Base-by-base conservation (phyloP, 2,329 filamentous ascomycete genomes). In the Alternaria metachromatica region DNA sequence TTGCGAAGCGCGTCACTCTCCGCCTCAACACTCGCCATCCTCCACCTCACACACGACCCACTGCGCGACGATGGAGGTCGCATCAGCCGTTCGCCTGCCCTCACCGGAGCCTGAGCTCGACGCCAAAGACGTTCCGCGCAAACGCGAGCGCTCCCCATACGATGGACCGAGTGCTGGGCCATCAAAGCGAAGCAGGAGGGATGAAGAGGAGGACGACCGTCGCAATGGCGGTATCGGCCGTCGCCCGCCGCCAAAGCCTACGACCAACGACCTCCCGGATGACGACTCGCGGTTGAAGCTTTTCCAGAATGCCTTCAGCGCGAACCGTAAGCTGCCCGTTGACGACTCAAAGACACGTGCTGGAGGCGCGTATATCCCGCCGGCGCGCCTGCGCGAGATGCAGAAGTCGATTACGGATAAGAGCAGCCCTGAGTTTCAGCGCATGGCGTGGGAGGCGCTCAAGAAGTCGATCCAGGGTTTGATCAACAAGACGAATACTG, bases 401-500 rank as follows among this genome's bases (percentile, higher is more conserved):
- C 96, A 99, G 83, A 93, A 94, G 57, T 94, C 97, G 82, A 97
- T 99, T 80, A 97, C 94, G 66, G 96, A 99, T 83, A 97, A 97
- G 85, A 90, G 88, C 58, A 96, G 91, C 81, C 96, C 97, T 81
- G 96, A 98, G 82, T 98, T 97, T 78, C 96, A 98, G 86, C 92
- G 96, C 74, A 97, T 99, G 93, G 94, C 94, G 9, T 99, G 96
- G 96, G 96, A 99, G 82, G 95, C 95, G 12, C 84, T 99, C 76
- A 99, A 99, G 84, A 99, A 99, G 85, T 96, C 92, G 53, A 97
- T 99, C 82, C 98, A 99, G 78, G 96, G 96, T 73, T 84, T 99
- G 69, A 97, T 99, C 86, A 99, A 99, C 87, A 99, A 99, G 85
- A 92, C 97, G 85, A 98, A 98, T 82, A 92, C 95, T 60, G 93